Percentiles rank a stretch among this genome's conserved stretches.
phyloP scores from a whole-genome alignment of 441 rosid species.

The Gossypium lobatum region DNA sequence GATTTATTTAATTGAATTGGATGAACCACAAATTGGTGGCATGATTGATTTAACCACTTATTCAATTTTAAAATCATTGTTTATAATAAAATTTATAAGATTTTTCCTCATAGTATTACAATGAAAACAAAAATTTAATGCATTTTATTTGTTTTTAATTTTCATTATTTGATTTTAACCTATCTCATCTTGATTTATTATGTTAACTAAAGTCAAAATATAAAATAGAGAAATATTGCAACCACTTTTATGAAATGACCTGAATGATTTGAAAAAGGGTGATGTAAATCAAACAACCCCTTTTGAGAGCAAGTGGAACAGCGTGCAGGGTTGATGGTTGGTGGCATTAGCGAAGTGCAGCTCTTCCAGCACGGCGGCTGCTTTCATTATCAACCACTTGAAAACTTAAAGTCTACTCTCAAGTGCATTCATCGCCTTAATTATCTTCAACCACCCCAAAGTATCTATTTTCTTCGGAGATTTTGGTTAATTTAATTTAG shows the following conservation, averaged over 20 bases:
- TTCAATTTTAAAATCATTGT: too few relatives aligned
- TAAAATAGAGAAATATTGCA: background rate
- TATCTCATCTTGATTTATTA: background rate
- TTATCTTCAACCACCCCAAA: too few relatives aligned
- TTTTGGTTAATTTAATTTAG: too few relatives aligned
- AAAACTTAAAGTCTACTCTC: background rate
- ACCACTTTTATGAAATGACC: background rate
- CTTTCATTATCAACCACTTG: background rate
- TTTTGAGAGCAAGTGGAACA: background rate
- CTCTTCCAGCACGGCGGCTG: background rate
- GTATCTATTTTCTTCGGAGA: too few relatives aligned
- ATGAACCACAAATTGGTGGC: too few relatives aligned
- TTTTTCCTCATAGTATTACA: too few relatives aligned
- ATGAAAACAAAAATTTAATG: too few relatives aligned
- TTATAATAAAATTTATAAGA: too few relatives aligned
- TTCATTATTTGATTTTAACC: background rate
- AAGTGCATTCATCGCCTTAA: background rate
- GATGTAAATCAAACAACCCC: background rate
- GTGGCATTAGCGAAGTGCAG: background rate
- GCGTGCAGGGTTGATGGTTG: background rate
- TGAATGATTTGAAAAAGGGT: background rate
- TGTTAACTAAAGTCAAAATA: background rate
- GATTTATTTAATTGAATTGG: too few relatives aligned
- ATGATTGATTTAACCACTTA: too few relatives aligned
- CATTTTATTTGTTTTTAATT: too few relatives aligned